Percentiles rank a stretch among this genome's conserved stretches.
Evolutionary conservation across 352 stramenopile species (phyloP).

Genomic region (Globisporangium radiosum): DNA sequence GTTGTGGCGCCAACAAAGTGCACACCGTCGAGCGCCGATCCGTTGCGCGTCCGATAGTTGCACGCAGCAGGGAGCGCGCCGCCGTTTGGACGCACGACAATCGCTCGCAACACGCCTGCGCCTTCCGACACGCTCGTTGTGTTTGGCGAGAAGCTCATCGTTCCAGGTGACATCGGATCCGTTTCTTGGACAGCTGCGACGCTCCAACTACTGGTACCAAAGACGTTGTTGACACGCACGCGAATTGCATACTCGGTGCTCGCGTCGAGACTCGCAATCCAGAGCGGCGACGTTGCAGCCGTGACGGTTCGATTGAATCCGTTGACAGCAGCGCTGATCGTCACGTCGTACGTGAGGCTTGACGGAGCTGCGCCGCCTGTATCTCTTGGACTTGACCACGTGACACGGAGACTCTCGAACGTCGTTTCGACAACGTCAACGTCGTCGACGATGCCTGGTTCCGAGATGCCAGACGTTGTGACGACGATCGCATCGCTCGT

Average conservation of each 20-base stretch:
- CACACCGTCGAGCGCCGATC: constrained; percentile 23
- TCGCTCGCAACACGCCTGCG: constrained; percentile 6
- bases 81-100: constrained; percentile 24
- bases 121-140: constrained; percentile 23
- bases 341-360: constrained; percentile 21
- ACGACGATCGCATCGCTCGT: constrained; percentile 21
- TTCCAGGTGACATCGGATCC: constrained; percentile 35
- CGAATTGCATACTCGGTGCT: constrained; percentile 25
- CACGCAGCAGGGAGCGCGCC: constrained; percentile 31
- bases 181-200: constrained; percentile 21
- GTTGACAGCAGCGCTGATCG: constrained; percentile 7
- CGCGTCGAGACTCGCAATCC: constrained; percentile 16
- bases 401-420: constrained; percentile 18
- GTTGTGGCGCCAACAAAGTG: constrained; percentile 18
- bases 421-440: constrained; percentile 15
- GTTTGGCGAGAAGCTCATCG: constrained; percentile 24
- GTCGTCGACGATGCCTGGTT: constrained; percentile 18
- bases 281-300: background rate
- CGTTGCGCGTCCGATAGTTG: constrained; percentile 22
- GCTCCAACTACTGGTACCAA: constrained; percentile 26
- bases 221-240: constrained; percentile 22
- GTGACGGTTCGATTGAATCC: background rate
- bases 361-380: constrained; percentile 24
- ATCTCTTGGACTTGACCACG: constrained; percentile 28
- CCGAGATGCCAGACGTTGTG: constrained; percentile 15